These are phyloP conservation scores for Ophiostoma sp. DNA, from an alignment of 2,329 filamentous ascomycete genomes.

Conservation along the genomic window DNA sequence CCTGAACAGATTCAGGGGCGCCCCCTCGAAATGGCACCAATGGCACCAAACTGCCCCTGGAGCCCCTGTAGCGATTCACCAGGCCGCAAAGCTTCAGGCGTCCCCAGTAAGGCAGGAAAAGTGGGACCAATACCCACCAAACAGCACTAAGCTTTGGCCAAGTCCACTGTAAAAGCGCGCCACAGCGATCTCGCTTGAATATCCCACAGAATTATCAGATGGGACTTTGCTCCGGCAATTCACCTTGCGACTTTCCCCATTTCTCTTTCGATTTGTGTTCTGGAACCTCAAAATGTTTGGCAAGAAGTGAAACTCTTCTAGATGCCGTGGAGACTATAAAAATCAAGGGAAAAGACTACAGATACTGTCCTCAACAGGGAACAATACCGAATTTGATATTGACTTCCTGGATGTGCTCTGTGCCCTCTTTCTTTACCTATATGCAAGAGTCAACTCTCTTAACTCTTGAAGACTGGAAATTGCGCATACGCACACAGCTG, in stretches of 20 bases:
- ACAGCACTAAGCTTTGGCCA: background rate
- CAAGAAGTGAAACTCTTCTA: background rate
- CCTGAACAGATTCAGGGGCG: constrained; percentile 8
- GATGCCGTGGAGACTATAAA: background rate
- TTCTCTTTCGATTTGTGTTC: background rate
- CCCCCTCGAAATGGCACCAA: background rate
- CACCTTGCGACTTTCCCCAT: background rate
- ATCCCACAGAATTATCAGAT: constrained; percentile 20
- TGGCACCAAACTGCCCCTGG: background rate
- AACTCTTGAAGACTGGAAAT: background rate
- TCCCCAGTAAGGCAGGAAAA: background rate
- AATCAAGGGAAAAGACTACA: background rate
- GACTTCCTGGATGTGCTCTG: background rate
- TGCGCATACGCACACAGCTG: constrained; percentile 2
- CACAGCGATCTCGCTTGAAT: background rate
- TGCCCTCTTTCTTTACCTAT: background rate
- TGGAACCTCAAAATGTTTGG: background rate
- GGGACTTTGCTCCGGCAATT: background rate
- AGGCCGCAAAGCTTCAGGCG: background rate
- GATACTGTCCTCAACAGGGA: background rate
- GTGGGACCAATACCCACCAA: background rate
- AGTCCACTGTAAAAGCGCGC: background rate
- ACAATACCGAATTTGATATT: background rate
- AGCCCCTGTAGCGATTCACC: background rate
- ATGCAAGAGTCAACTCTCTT: background rate